phyloP scores from a whole-genome alignment of 2,329 filamentous ascomycete species.

The Ascomycota sp. region DNA sequence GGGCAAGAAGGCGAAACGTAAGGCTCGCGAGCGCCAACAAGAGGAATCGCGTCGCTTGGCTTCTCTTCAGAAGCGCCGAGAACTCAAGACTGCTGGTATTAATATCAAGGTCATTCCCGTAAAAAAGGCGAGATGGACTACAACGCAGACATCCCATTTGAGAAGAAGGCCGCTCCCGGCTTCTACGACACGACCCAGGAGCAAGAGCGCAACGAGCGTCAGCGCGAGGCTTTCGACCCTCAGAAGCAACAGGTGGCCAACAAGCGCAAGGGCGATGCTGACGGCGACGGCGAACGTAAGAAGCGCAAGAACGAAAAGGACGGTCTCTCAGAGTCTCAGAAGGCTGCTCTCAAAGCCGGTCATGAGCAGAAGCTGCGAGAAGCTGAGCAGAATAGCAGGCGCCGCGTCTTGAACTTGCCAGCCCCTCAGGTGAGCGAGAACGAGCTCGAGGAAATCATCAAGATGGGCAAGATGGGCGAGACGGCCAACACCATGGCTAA shows the following conservation, averaged over 20 bases:
- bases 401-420: slow-evolving; percentile 63
- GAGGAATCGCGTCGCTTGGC: slow-evolving; percentile 85
- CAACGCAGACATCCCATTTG: slow-evolving; percentile 96
- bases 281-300: slow-evolving; percentile 64
- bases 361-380: slow-evolving; percentile 90
- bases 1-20: slow-evolving; percentile 96
- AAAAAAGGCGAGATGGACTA: slow-evolving; percentile 99
- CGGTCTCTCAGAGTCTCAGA: slow-evolving; percentile 54
- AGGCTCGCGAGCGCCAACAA: slow-evolving; percentile 84
- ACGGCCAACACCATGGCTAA: slow-evolving; percentile 57
- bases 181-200: slow-evolving; percentile 92
- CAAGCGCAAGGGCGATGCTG: slow-evolving; percentile 90
- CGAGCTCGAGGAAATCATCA: slow-evolving; percentile 93
- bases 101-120: slow-evolving; percentile 81
- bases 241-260: slow-evolving; percentile 76
- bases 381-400: slow-evolving; percentile 91
- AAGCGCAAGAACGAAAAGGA: slow-evolving; percentile 77
- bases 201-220: slow-evolving; percentile 56
- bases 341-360: slow-evolving; percentile 79
- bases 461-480: slow-evolving; percentile 92
- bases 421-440: slow-evolving; percentile 80
- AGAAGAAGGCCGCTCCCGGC: slow-evolving; percentile 70
- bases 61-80: slow-evolving; percentile 79
- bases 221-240: slow-evolving; percentile 74
- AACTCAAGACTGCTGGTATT: slow-evolving; percentile 93